phyloP scores from a whole-genome alignment of 2,329 filamentous ascomycete genomes.

The Trichothecium roseum region DNA sequence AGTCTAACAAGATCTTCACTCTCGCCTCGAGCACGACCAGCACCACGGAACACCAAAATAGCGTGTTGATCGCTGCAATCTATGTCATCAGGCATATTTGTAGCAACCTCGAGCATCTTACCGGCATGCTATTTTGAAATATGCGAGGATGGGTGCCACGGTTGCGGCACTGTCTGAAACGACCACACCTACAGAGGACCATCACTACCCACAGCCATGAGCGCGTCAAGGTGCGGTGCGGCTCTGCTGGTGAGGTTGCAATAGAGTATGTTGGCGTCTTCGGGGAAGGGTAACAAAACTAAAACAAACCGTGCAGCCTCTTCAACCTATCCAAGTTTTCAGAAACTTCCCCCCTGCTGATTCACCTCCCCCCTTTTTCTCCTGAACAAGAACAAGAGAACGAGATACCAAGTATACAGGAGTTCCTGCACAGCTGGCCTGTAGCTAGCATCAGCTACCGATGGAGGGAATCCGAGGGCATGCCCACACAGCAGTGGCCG shows the following conservation, averaged over 20 bases:
- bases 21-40: too few species aligned
- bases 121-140: too few species aligned
- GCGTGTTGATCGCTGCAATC: too few species aligned
- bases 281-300: slow-evolving; percentile 6
- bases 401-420: slow-evolving; percentile 20
- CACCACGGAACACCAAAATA: too few species aligned
- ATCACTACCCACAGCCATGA: slow-evolving; percentile 17
- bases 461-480: slow-evolving; percentile 27
- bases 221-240: slow-evolving; percentile 34
- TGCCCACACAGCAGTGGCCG: slow-evolving; percentile 35
- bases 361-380: slow-evolving; percentile 42
- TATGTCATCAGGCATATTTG: too few species aligned
- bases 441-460: slow-evolving; percentile 50
- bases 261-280: slow-evolving; percentile 33
- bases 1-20: too few species aligned
- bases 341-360: slow-evolving; percentile 32
- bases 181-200: background rate
- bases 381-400: background rate
- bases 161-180: too few species aligned
- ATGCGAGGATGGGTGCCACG: too few species aligned
- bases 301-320: slow-evolving; percentile 25
- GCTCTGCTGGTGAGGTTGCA: slow-evolving; percentile 36
- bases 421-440: slow-evolving; percentile 30
- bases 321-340: slow-evolving; percentile 31
- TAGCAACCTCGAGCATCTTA: too few species aligned